Base-by-base conservation (phyloP, 2,329 filamentous ascomycete genomes). In the Ustilaginoidea virens region DNA sequence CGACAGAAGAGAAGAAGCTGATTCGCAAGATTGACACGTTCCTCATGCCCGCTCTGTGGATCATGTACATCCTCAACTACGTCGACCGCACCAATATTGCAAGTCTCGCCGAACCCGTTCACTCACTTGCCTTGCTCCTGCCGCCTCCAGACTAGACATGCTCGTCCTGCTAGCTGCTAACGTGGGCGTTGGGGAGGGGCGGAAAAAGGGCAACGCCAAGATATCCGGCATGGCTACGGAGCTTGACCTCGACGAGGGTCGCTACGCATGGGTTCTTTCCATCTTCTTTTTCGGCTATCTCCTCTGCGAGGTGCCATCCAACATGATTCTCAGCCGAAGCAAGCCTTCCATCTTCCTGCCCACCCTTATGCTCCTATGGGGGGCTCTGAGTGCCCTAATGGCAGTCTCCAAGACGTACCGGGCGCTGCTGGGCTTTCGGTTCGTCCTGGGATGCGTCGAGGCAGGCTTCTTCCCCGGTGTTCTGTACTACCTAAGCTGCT, bases 81-180 rank as follows among this genome's bases (percentile, higher is more conserved):
- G 57, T 74, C 28, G 69, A 74, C 45, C 49, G 65, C 17, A 66
- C 63, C 74, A 27, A 87, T 38, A 45, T 26, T 13, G 79, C 81
- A 58, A 42, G 62, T 57, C 18, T 7, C 11, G 18, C 15, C 7
- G 8, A n/a, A 19, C 14, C 17, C 25, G 10, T 27, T 17, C 12
- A n/a, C 7, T 13, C 23, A 10, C 12, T n/a, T n/a, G 8, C 15
- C 10, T 10, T 3, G 14, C 27, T 19, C 15, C 19, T 17, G 14
- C 6, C 2, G 13, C 12, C 19, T 8, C 11, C 19, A 21, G 11
- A 21, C 11, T 11, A 3, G 11, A 7, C 7, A 21, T 21, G 19
- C 19, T 7, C 19, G 19, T n/a, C n/a, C 8, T 21, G 19, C 19
- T 21, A 21, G n/a, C n/a, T 8, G n/a, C 19, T 21, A 21, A 9